Evolutionary conservation across 495 filamentous ascomycete species (phyloP).

Genomic region (Collariella sp.): DNA sequence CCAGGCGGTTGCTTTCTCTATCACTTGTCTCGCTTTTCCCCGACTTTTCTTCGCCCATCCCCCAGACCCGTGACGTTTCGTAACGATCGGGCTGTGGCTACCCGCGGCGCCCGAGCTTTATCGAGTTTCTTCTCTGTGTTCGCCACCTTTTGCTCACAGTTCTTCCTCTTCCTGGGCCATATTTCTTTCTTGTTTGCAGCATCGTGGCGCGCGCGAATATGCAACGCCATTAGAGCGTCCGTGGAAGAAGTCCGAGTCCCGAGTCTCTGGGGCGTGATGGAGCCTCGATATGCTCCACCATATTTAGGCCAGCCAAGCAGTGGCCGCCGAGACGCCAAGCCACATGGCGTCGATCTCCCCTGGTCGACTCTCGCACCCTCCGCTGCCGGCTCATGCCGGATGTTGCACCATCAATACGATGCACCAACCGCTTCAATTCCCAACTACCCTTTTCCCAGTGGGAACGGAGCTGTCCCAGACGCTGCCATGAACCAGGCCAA

Average conservation of each 20-base stretch:
- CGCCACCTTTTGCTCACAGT: not conserved
- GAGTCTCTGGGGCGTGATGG: slow-evolving; percentile 2
- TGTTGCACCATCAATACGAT: slow-evolving; percentile 8
- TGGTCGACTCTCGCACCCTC: slow-evolving; percentile 2
- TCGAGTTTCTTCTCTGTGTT: slow-evolving; percentile 1
- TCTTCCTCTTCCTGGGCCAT: not conserved
- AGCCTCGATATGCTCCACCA: slow-evolving; percentile 13
- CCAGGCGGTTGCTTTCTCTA: not conserved
- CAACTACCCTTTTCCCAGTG: not conserved
- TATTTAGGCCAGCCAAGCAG: not conserved
- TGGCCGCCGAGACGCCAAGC: slow-evolving; percentile 12
- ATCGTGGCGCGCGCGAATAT: not conserved
- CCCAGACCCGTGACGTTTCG: not conserved
- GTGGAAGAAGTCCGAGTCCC: too few species aligned
- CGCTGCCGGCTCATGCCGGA: slow-evolving; percentile 1
- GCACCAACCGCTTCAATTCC: not conserved
- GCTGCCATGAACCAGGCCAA: slow-evolving; percentile 20
- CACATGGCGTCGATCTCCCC: slow-evolving; percentile 11
- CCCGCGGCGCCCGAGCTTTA: slow-evolving; percentile 10
- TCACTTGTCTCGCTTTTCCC: not conserved
- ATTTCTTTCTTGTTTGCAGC: not conserved
- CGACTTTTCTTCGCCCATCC: not conserved
- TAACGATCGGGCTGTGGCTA: slow-evolving; percentile 9
- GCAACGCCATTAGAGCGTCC: not conserved
- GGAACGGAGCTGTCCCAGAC: not conserved